Evolutionary conservation across 2,329 filamentous ascomycete species (phyloP).

Genomic region (Teratosphaeria gauchensis): DNA sequence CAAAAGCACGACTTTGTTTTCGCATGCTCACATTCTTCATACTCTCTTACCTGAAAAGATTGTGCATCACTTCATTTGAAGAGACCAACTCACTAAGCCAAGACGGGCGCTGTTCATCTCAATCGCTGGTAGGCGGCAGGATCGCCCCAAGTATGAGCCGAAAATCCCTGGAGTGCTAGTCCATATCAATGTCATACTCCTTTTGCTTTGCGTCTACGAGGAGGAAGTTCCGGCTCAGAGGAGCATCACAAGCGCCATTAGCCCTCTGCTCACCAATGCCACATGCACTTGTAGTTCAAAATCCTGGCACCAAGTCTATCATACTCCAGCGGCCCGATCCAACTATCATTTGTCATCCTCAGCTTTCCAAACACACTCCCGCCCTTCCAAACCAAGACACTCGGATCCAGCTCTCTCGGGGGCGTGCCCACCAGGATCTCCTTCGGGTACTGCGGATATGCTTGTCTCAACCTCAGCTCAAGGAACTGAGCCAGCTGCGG

Average conservation of each 20-base stretch:
- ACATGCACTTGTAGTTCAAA: constrained; percentile 71
- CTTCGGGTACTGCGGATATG: constrained; percentile 53
- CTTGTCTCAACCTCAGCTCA: constrained; percentile 67
- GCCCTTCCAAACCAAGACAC: constrained; percentile 97
- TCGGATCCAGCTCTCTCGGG: constrained; percentile 90
- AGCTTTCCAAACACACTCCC: constrained; percentile 92
- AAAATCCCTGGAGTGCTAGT: too few species aligned
- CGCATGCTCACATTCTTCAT: neutral
- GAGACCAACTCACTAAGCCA: too few species aligned
- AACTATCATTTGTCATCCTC: constrained; percentile 79
- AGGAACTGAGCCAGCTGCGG: constrained; percentile 71
- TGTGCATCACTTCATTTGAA: too few species aligned
- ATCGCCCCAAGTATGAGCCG: too few species aligned
- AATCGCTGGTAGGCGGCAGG: too few species aligned
- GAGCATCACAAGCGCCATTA: too few species aligned
- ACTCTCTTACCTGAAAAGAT: too few species aligned
- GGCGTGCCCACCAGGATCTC: constrained; percentile 57
- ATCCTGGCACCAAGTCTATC: constrained; percentile 73
- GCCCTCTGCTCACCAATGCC: constrained; percentile 39
- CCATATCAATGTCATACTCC: too few species aligned
- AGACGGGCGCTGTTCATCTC: too few species aligned
- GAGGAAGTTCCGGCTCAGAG: too few species aligned
- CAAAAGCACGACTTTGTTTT: neutral
- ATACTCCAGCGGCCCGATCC: constrained; percentile 82
- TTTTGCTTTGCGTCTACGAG: neutral